These are phyloP conservation scores for Penicillium polonicum DNA, from an alignment of 2,329 filamentous ascomycete species.

Conservation along the genomic window DNA sequence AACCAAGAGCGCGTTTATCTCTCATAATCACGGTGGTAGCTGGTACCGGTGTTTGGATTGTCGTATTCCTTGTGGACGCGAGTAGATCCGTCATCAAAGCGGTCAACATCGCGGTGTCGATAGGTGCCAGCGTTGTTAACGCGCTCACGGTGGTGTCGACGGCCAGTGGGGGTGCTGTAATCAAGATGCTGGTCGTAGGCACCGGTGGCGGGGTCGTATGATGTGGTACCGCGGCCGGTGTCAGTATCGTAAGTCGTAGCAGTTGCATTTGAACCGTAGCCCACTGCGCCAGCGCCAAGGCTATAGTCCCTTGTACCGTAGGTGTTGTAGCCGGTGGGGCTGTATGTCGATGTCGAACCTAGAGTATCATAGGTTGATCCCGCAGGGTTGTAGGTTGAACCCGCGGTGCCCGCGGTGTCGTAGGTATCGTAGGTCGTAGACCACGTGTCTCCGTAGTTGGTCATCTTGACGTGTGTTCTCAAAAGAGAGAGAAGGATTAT, in stretches of 20 bases:
- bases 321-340: slow-evolving; percentile 18
- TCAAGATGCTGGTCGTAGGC: slow-evolving; percentile 39
- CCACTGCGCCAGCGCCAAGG: slow-evolving; percentile 9
- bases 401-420: slow-evolving; percentile 30
- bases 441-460: slow-evolving; percentile 16
- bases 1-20: neutral
- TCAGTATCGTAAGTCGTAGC: slow-evolving; percentile 24
- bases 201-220: slow-evolving; percentile 27
- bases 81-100: slow-evolving; percentile 29
- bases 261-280: slow-evolving; percentile 17
- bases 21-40: slow-evolving; percentile 36
- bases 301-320: slow-evolving; percentile 19
- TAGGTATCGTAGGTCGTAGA: slow-evolving; percentile 19
- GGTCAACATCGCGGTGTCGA: slow-evolving; percentile 36
- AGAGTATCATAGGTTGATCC: slow-evolving; percentile 19
- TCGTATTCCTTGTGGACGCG: slow-evolving; percentile 35
- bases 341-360: slow-evolving; percentile 17
- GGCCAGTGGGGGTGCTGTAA: slow-evolving; percentile 27
- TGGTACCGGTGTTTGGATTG: slow-evolving; percentile 36
- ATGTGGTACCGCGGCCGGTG: slow-evolving; percentile 28
- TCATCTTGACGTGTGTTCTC: slow-evolving; percentile 20
- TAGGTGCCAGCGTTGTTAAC: slow-evolving; percentile 32
- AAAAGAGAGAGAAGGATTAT: neutral
- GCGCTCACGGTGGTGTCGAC: slow-evolving; percentile 34
- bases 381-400: slow-evolving; percentile 26